Conservation (phyloP, 2,329 filamentous ascomycete genomes). For the Metarhizium brunneum region DNA sequence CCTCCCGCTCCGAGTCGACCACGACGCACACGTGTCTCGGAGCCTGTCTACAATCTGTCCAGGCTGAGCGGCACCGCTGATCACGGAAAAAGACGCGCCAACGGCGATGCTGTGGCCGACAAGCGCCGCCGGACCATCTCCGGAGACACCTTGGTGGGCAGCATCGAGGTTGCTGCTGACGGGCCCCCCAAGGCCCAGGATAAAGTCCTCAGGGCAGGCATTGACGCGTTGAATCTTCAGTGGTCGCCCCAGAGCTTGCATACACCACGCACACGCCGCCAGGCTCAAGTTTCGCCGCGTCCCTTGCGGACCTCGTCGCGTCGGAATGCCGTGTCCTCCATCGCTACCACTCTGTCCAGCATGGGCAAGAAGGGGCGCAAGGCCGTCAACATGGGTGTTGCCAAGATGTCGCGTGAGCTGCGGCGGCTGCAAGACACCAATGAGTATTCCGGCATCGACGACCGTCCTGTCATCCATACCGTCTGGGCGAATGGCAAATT, state of each 20-base stretch:
- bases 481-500: slow-evolving; percentile 59
- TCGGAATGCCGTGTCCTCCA: slow-evolving; percentile 24
- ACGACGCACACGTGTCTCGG: slow-evolving; percentile 43
- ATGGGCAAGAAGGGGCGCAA: slow-evolving; percentile 54
- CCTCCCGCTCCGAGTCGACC: slow-evolving; percentile 32
- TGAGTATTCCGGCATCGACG: slow-evolving; percentile 51
- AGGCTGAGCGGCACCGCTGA: slow-evolving; percentile 52
- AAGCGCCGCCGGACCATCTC: slow-evolving; percentile 38
- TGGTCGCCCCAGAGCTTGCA: slow-evolving; percentile 31
- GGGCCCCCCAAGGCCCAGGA: slow-evolving; percentile 7
- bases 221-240: slow-evolving; percentile 37
- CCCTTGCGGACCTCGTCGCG: slow-evolving; percentile 35
- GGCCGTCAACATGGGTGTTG: slow-evolving; percentile 36
- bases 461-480: slow-evolving; percentile 45
- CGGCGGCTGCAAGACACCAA: slow-evolving; percentile 52
- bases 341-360: slow-evolving; percentile 38
- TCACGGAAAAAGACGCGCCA: slow-evolving; percentile 47
- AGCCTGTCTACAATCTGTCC: slow-evolving; percentile 58
- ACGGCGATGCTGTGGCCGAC: slow-evolving; percentile 36
- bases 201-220: slow-evolving; percentile 11
- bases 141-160: slow-evolving; percentile 25
- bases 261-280: slow-evolving; percentile 23
- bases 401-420: slow-evolving; percentile 47
- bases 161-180: slow-evolving; percentile 14
- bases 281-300: slow-evolving; percentile 20